Conservation (phyloP, 2,329 filamentous ascomycete genomes). For the Dactylellina cionopaga region DNA sequence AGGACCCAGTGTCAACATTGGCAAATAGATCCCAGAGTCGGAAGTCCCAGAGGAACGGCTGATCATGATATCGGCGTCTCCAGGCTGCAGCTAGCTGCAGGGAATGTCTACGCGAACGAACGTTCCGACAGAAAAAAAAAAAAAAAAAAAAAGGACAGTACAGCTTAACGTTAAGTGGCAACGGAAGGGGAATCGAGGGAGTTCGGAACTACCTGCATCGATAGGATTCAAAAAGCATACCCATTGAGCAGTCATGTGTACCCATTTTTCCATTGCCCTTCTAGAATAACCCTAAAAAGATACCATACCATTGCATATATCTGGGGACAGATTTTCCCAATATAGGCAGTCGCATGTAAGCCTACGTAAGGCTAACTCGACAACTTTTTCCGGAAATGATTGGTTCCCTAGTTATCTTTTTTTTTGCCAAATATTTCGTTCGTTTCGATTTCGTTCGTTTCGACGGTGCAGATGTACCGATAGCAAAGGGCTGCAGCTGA, state of each 20-base stretch:
- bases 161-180: constrained; percentile 3
- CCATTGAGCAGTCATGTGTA: not conserved
- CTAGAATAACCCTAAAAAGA: constrained; percentile 5
- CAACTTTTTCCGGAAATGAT: no score
- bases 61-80: constrained; percentile 37
- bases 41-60: not conserved
- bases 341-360: constrained; percentile 3
- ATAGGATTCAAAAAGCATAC: not conserved
- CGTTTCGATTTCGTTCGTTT: constrained; percentile 18
- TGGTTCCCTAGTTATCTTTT: no score
- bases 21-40: no score
- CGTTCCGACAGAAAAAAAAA: constrained; percentile 25
- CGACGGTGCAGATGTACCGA: constrained; percentile 3
- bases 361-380: constrained; percentile 23
- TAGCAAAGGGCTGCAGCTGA: constrained; percentile 29
- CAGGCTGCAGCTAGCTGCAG: constrained; percentile 12
- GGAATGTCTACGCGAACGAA: constrained; percentile 13
- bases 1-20: no score
- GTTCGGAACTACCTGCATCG: constrained; percentile 7
- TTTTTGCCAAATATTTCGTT: not conserved
- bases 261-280: not conserved
- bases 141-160: no score
- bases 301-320: not conserved
- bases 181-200: not conserved
- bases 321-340: constrained; percentile 36